Evolutionary conservation across 2,329 filamentous ascomycete species (phyloP).

Genomic region (Coleophoma crateriformis): DNA sequence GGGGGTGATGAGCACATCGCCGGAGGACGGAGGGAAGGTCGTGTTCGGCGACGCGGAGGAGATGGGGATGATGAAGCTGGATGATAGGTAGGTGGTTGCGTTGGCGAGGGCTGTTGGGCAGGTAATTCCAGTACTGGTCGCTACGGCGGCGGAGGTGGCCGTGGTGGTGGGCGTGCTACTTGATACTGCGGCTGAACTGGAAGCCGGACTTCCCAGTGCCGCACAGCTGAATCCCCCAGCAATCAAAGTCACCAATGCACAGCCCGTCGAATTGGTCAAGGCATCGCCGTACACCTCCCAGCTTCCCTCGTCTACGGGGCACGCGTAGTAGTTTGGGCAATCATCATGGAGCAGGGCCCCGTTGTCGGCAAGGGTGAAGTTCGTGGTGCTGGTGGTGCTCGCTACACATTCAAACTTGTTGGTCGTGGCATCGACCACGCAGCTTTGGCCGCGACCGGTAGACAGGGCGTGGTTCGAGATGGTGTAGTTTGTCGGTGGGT

Average conservation of each 20-base stretch:
- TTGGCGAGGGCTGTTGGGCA: slow-evolving; percentile 18
- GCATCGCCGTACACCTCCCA: slow-evolving; percentile 18
- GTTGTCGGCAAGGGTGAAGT: slow-evolving; percentile 16
- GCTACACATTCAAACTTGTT: slow-evolving; percentile 18
- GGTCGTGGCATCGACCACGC: slow-evolving; percentile 14
- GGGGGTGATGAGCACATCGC: slow-evolving; percentile 14
- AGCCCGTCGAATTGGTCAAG: slow-evolving; percentile 16
- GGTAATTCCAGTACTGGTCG: not conserved
- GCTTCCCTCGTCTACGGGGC: slow-evolving; percentile 19
- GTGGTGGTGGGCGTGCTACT: not conserved
- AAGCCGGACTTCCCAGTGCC: slow-evolving; percentile 10
- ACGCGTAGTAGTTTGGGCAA: slow-evolving; percentile 18
- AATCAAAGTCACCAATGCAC: slow-evolving; percentile 15
- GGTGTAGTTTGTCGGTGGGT: slow-evolving; percentile 15
- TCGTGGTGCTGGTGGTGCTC: slow-evolving; percentile 6
- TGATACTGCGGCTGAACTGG: not conserved
- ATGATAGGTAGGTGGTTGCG: slow-evolving; percentile 16
- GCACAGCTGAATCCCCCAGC: slow-evolving; percentile 19
- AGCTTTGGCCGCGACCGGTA: slow-evolving; percentile 16
- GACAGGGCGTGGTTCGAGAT: slow-evolving; percentile 13
- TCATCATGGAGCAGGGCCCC: slow-evolving; percentile 12
- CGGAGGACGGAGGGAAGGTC: slow-evolving; percentile 14
- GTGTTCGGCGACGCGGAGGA: slow-evolving; percentile 12
- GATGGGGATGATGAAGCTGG: slow-evolving; percentile 22
- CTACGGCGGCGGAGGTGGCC: not conserved